These are phyloP conservation scores for Lachnellula arida DNA, from an alignment of 2,329 filamentous ascomycete genomes.

Conservation along the genomic window DNA sequence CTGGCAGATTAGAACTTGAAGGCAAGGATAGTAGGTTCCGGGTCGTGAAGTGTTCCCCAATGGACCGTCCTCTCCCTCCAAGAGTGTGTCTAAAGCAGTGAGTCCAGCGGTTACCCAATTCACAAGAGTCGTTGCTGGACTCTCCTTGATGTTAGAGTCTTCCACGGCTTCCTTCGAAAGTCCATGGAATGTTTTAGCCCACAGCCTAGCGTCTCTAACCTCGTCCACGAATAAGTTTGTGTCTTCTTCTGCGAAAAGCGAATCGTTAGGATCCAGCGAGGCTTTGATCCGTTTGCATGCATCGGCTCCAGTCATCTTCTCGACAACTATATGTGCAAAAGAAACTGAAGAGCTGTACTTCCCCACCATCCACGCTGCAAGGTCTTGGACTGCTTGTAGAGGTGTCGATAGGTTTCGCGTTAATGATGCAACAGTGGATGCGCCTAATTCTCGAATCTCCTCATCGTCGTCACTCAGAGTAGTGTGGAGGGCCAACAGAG, in stretches of 20 bases:
- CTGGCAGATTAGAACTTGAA: slow-evolving; percentile 37
- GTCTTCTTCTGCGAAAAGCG: slow-evolving; percentile 83
- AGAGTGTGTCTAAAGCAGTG: slow-evolving; percentile 11
- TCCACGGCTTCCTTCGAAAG: neutral
- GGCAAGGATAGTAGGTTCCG: slow-evolving; percentile 59
- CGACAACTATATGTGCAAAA: slow-evolving; percentile 9
- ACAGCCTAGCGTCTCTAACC: slow-evolving; percentile 66
- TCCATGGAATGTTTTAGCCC: slow-evolving; percentile 45
- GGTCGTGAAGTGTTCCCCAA: slow-evolving; percentile 69
- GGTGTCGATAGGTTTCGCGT: neutral
- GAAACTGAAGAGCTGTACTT: neutral
- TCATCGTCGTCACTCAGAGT: slow-evolving; percentile 87
- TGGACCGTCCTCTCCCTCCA: slow-evolving; percentile 51
- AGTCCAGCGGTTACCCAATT: slow-evolving; percentile 37
- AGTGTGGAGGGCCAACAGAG: slow-evolving; percentile 67
- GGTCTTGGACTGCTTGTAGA: neutral
- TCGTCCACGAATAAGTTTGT: slow-evolving; percentile 93
- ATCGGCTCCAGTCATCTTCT: slow-evolving; percentile 19
- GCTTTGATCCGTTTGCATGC: slow-evolving; percentile 38
- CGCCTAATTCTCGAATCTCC: slow-evolving; percentile 68
- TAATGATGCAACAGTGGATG: slow-evolving; percentile 36
- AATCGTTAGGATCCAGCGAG: slow-evolving; percentile 53
- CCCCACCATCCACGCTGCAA: neutral
- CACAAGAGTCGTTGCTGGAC: slow-evolving; percentile 10
- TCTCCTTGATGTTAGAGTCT: neutral